These are phyloP conservation scores for Xeromyces bisporus DNA, from an alignment of 495 filamentous ascomycete species.

Conservation along the genomic window DNA sequence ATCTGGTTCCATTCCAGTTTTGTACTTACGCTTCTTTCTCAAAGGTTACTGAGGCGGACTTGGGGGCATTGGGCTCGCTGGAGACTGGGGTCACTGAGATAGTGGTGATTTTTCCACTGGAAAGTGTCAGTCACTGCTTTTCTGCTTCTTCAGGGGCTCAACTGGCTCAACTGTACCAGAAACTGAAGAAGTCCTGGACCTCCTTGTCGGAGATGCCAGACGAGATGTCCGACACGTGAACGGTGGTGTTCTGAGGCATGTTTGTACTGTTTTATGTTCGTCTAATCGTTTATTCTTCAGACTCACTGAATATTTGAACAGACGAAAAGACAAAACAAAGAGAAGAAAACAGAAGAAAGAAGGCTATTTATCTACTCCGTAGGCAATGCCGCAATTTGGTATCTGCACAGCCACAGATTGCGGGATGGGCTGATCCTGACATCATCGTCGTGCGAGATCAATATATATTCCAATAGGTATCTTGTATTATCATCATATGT, in stretches of 20 bases:
- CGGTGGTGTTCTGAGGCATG: conserved; percentile 34
- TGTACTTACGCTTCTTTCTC: conserved; percentile 78
- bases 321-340: background rate
- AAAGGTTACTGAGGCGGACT: conserved; percentile 82
- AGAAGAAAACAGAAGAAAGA: conserved; percentile 1
- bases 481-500: no score
- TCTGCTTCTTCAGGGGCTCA: background rate
- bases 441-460: no score
- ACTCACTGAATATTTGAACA: conserved; percentile 11
- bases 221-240: conserved; percentile 65
- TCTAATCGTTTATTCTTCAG: no score
- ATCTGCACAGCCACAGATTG: no score
- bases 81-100: conserved; percentile 57
- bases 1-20: no score
- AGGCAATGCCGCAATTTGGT: no score
- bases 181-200: conserved; percentile 93
- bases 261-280: no score
- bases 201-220: conserved; percentile 69
- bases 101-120: conserved; percentile 75
- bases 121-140: background rate
- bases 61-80: conserved; percentile 37
- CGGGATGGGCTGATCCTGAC: no score
- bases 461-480: no score
- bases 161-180: conserved; percentile 50
- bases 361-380: no score